Evolutionary conservation across 176 grass and related monocot genomes (phyloP).

Genomic region (Lolium multiflorum): DNA sequence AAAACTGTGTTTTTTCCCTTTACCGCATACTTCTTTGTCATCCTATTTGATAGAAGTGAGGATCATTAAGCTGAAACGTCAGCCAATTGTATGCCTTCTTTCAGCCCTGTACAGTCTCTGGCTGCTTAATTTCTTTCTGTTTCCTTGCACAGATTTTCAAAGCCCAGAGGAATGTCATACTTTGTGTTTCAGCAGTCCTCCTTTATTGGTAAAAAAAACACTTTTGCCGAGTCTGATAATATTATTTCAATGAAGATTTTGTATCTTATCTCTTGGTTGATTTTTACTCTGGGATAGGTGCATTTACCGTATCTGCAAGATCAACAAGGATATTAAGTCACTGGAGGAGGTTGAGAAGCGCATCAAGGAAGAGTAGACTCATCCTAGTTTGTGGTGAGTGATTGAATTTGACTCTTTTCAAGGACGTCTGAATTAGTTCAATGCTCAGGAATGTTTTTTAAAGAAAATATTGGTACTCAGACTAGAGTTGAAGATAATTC

Average conservation of each 20-base stretch:
- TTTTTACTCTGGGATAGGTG: conserved; percentile 55
- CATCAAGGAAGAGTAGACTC: conserved; percentile 70
- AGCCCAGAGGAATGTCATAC: conserved; percentile 91
- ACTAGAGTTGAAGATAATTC: neutral
- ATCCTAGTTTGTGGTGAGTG: conserved; percentile 46
- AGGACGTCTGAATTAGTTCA: conserved; percentile 9
- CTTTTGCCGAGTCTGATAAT: conserved; percentile 30
- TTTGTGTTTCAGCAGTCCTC: conserved; percentile 76
- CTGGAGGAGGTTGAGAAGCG: conserved; percentile 81
- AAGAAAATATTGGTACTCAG: conserved; percentile 1
- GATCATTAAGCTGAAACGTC: neutral
- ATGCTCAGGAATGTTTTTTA: neutral
- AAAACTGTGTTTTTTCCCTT: conserved; percentile 5
- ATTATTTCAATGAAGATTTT: conserved; percentile 13
- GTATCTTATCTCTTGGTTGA: conserved; percentile 12
- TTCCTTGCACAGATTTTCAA: conserved; percentile 82
- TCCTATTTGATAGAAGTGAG: neutral
- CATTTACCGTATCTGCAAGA: conserved; percentile 79
- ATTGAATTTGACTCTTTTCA: conserved; percentile 8
- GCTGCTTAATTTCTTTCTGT: conserved; percentile 2
- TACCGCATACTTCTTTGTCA: neutral
- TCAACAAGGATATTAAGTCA: conserved; percentile 75
- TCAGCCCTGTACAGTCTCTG: neutral
- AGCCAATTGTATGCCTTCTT: neutral
- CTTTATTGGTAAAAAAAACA: conserved; percentile 81